Evolutionary conservation across 192 early-diverging fungal genomes (phyloP), one percentile per base, ranked within the genome.

Genomic region (Obelidium mucronatum): DNA sequence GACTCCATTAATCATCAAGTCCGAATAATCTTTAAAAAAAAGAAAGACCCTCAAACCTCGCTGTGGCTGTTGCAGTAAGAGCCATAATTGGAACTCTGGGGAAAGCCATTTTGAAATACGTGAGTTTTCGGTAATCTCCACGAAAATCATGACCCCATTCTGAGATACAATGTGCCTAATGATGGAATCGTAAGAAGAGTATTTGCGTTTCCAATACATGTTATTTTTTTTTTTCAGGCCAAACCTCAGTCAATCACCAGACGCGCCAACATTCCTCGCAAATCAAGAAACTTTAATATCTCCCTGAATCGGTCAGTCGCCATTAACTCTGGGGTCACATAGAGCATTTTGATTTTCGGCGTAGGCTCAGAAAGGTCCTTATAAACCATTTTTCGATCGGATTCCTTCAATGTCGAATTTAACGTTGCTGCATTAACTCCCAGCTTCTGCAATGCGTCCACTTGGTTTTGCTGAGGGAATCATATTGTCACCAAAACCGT

Each of bases 61-160:
- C 40, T 40, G 83, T 87, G 8, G 86, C 86, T 0, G 93, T 96
- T 0, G 94, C 94, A 1, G 95, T 93, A 42, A 96, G 78, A 2
- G 93, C 94, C 80, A 93, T 90, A 54, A 96, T 79, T 0, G 89
- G 91, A 1, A 90, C 80, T 1, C 81, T 67, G 1, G 89, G 90
- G 67, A 92, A 94, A 2, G 62, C 64, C 11, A 56, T 55, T 56
- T 84, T 82, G 48, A 77, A 85, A 58, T 80, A 84, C 2, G n/a
- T 39, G 1, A 88, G 78, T 55, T 83, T 81, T 2, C 81, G 76
- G 62, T 85, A 88, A 60, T 81, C 81, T 22, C 35, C 30, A 39
- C 85, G 80, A 63, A 88, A 85, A 54, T 88, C 84, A 59, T 85
- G 83, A n/a, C 84, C 83, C 86, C 86, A 88, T 76, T 87, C 81